phyloP scores from a whole-genome alignment of 768 basidiomycete genomes.

The Lentinus brumalis region DNA sequence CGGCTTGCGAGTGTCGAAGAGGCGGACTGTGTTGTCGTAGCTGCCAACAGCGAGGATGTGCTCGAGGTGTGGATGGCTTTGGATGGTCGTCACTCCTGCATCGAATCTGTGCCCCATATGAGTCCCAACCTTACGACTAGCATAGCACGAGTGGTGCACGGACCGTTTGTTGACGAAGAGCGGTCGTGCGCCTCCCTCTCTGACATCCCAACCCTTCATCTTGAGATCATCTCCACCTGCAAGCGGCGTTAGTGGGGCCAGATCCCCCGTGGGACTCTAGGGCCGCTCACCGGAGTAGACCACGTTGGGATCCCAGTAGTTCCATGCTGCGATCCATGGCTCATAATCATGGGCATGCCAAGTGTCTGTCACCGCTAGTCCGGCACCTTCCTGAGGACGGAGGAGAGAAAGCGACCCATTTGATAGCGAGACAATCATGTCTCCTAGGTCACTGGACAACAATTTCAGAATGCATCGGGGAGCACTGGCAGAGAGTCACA shows the following conservation, averaged over 20 bases:
- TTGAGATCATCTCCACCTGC: slow-evolving; percentile 91
- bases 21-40: slow-evolving; percentile 77
- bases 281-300: slow-evolving; percentile 75
- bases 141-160: neutral
- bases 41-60: slow-evolving; percentile 91
- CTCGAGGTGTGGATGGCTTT: slow-evolving; percentile 78
- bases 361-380: slow-evolving; percentile 48
- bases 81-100: slow-evolving; percentile 90
- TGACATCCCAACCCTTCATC: slow-evolving; percentile 89
- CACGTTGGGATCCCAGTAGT: slow-evolving; percentile 79
- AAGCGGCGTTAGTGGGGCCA: neutral
- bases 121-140: neutral
- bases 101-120: slow-evolving; percentile 64
- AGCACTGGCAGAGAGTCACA: slow-evolving; percentile 11
- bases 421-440: slow-evolving; percentile 80
- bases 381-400: slow-evolving; percentile 45
- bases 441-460: slow-evolving; percentile 48
- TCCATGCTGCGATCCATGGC: slow-evolving; percentile 92
- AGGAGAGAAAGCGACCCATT: slow-evolving; percentile 73
- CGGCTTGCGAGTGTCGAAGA: slow-evolving; percentile 83
- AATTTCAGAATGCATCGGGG: neutral
- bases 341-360: slow-evolving; percentile 95
- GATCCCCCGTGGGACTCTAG: neutral
- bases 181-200: slow-evolving; percentile 60
- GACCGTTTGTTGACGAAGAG: slow-evolving; percentile 76